Evolutionary conservation across 169 alveolate genomes (phyloP), one percentile per base, ranked within the genome.

Genomic region (Plasmodium sp.): DNA sequence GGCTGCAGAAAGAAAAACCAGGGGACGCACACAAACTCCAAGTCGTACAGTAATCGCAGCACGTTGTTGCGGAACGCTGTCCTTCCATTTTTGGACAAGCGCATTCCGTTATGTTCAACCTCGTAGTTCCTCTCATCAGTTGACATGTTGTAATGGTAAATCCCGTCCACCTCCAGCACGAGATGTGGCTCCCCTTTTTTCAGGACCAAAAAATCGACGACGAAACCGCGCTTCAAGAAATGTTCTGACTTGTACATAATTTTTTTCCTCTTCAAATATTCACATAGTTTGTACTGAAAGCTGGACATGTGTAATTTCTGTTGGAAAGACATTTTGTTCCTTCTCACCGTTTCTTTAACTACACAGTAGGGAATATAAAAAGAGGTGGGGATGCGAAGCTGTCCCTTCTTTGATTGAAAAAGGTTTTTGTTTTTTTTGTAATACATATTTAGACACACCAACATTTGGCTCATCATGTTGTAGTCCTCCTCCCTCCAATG

Each of bases 271-370:
- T 86, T 86, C 56, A 86, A 75, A 86, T 75, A 86, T 36, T 79
- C 58, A 7, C 86, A 86, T 36, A 86, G 58, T 77, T 86, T 86
- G 72, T 86, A 86, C 71, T 86, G 93, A 86, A 86, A 86, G 34
- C 93, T 86, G 73, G 93, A 86, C 81, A 86, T 86, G 72, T 86
- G 31, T n/a, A 79, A 51, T 56, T 86, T 75, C 67, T 86, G 80
- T 10, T 51, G 80, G 58, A 14, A 51, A 22, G 6, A 18, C 22
- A 56, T 58, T 22, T 16, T 33, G 27, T 77, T 74, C n/a, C 86
- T 48, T 54, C 31, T 86, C 27, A 86, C 80, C 5, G 81, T 31
- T 6, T 77, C 73, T 86, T 86, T 86, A 75, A 86, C 31, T 86
- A 86, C 62, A 10, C 27, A 51, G 16, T 54, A 86, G 43, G 93